Conservation (phyloP, 2,329 filamentous ascomycete species). For the Botryosphaeria agaves region DNA sequence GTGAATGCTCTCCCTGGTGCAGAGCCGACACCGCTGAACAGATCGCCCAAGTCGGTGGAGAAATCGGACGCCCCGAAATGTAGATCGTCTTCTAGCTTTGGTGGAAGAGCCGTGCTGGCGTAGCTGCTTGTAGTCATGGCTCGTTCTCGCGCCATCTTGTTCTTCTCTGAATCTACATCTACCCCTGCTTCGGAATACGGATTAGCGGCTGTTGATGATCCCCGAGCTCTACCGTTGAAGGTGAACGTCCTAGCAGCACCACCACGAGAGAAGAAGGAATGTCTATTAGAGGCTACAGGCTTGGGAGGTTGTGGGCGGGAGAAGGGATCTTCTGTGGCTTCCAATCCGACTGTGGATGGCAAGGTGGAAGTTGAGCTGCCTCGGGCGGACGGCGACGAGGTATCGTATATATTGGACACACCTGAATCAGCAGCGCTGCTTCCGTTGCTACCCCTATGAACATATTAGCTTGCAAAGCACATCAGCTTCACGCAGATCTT, state of each 20-base stretch:
- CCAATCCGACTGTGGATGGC: conserved; percentile 29
- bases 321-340: conserved; percentile 17
- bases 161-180: conserved; percentile 4
- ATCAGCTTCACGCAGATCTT: conserved; percentile 11
- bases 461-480: conserved; percentile 15
- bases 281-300: conserved; percentile 1
- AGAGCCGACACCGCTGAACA: conserved; percentile 13
- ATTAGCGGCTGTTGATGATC: neutral
- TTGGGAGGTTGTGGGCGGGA: too few species aligned
- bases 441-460: conserved; percentile 28
- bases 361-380: conserved; percentile 38
- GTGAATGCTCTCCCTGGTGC: too few species aligned
- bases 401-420: conserved; percentile 25
- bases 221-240: conserved; percentile 5
- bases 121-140: conserved; percentile 20
- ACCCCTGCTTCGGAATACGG: too few species aligned
- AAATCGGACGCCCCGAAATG: conserved; percentile 13
- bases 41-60: conserved; percentile 16
- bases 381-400: conserved; percentile 26
- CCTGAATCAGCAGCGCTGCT: conserved; percentile 28
- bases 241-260: neutral
- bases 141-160: conserved; percentile 19
- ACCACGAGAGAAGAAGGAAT: conserved; percentile 9
- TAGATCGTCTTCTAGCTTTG: conserved; percentile 8
- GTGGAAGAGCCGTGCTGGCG: conserved; percentile 20